These are phyloP conservation scores for Cenchrus fungigraminus DNA, from an alignment of 176 grass and related monocot genomes.

Conservation along the genomic window DNA sequence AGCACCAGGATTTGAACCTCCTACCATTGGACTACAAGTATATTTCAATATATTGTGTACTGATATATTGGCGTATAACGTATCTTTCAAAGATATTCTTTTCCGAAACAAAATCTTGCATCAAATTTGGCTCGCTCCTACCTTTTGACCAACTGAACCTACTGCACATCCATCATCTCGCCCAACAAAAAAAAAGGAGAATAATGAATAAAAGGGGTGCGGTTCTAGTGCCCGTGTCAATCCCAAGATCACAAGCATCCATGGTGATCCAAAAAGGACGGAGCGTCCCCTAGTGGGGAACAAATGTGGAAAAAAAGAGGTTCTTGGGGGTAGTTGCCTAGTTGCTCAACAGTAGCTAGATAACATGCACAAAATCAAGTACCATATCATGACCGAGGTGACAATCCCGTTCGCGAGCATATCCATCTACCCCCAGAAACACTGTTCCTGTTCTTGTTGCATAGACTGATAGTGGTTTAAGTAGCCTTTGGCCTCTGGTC, in stretches of 20 bases:
- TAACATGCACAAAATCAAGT: background rate
- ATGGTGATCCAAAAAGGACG: slow-evolving; percentile 46
- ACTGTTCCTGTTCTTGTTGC: background rate
- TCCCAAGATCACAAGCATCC: slow-evolving; percentile 27
- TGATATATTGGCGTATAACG: too few species aligned
- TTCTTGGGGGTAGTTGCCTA: background rate
- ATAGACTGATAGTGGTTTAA: background rate
- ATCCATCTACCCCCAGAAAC: slow-evolving; percentile 20
- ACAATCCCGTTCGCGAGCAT: slow-evolving; percentile 17
- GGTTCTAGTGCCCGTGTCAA: background rate
- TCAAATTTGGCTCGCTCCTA: background rate
- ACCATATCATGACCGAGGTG: slow-evolving; percentile 22
- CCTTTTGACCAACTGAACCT: background rate
- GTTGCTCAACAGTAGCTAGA: slow-evolving; percentile 33
- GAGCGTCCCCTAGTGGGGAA: slow-evolving; percentile 42
- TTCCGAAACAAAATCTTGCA: background rate
- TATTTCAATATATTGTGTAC: too few species aligned
- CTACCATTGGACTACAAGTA: too few species aligned
- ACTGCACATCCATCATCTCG: background rate
- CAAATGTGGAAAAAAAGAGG: slow-evolving; percentile 23
- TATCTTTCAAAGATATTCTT: background rate
- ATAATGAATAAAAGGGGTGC: background rate
- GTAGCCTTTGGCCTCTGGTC: background rate
- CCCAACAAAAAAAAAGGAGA: background rate
- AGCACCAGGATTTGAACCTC: too few species aligned